These are phyloP conservation scores for Glaciozyma antarctica DNA, from an alignment of 768 basidiomycete genomes.

Conservation along the genomic window DNA sequence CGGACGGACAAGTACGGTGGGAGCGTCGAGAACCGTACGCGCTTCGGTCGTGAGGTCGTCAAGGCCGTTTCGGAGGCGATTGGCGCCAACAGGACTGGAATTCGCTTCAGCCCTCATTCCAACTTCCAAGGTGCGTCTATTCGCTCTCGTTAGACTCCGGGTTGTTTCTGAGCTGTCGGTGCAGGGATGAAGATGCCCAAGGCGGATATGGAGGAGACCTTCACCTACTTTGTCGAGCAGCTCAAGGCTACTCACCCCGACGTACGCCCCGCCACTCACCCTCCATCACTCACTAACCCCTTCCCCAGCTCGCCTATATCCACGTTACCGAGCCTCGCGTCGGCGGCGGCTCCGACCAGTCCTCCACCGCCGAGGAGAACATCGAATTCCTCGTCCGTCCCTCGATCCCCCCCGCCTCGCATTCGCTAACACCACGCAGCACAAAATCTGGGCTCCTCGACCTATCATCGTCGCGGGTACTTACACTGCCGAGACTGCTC, in stretches of 20 bases:
- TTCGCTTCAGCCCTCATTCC: constrained; percentile 47
- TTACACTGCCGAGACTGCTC: constrained; percentile 12
- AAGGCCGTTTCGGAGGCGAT: constrained; percentile 49
- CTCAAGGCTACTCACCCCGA: constrained; percentile 46
- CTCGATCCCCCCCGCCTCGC: background rate
- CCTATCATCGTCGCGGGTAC: constrained; percentile 29
- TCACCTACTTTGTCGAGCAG: constrained; percentile 46
- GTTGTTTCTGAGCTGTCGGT: background rate
- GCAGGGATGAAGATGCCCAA: constrained; percentile 24
- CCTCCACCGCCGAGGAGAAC: constrained; percentile 1
- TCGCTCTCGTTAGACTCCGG: background rate
- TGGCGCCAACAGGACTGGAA: constrained; percentile 49
- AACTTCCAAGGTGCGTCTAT: constrained; percentile 34
- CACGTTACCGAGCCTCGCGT: constrained; percentile 46
- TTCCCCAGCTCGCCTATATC: constrained; percentile 47
- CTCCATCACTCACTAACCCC: constrained; percentile 33
- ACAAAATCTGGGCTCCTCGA: constrained; percentile 24
- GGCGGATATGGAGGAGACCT: constrained; percentile 16
- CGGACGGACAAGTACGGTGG: constrained; percentile 52
- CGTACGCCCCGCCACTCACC: constrained; percentile 38
- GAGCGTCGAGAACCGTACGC: constrained; percentile 51
- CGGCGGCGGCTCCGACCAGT: constrained; percentile 6
- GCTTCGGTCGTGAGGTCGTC: constrained; percentile 52
- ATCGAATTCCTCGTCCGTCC: constrained; percentile 27
- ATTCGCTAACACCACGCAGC: constrained; percentile 1